These are phyloP conservation scores for Aspergillus pseudoglaucus DNA, from an alignment of 2,329 filamentous ascomycete species.

Conservation along the genomic window DNA sequence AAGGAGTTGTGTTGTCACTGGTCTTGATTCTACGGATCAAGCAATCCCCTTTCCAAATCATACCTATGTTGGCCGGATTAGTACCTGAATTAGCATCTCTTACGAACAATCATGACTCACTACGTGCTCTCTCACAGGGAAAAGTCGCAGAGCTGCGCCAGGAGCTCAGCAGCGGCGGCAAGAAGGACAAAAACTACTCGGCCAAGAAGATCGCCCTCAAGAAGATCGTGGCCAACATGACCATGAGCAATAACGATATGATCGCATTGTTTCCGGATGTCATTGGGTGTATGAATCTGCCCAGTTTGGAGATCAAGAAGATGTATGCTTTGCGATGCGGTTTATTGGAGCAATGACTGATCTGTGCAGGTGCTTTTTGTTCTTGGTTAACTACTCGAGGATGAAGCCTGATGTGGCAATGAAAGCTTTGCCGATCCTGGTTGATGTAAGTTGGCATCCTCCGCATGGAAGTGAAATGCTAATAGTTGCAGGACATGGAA, in stretches of 20 bases:
- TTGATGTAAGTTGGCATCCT: constrained; percentile 54
- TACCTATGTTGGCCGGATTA: not conserved
- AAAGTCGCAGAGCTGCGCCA: constrained; percentile 96
- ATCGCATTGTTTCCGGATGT: constrained; percentile 93
- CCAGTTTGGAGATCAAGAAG: constrained; percentile 97
- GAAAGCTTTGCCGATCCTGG: constrained; percentile 81
- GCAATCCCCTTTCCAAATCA: no score
- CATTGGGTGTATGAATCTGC: constrained; percentile 89
- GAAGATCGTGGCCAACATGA: constrained; percentile 99
- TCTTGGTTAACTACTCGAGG: constrained; percentile 92
- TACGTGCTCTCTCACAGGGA: constrained; percentile 58
- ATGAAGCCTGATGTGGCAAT: constrained; percentile 91
- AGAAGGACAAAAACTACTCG: constrained; percentile 95
- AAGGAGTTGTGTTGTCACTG: not conserved
- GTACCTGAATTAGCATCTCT: not conserved
- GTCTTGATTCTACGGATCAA: not conserved
- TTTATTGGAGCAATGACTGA: constrained; percentile 1
- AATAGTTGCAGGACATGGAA: constrained; percentile 67
- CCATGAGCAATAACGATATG: constrained; percentile 99
- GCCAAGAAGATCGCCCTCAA: constrained; percentile 97
- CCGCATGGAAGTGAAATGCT: not conserved
- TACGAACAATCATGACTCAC: constrained; percentile 22
- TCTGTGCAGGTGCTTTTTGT: constrained; percentile 79
- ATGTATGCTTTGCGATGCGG: constrained; percentile 55
- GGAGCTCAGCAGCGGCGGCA: constrained; percentile 87